Evolutionary conservation across 805 yeast species (phyloP).

Genomic region (Vanderwaltozyma yarrowii): DNA sequence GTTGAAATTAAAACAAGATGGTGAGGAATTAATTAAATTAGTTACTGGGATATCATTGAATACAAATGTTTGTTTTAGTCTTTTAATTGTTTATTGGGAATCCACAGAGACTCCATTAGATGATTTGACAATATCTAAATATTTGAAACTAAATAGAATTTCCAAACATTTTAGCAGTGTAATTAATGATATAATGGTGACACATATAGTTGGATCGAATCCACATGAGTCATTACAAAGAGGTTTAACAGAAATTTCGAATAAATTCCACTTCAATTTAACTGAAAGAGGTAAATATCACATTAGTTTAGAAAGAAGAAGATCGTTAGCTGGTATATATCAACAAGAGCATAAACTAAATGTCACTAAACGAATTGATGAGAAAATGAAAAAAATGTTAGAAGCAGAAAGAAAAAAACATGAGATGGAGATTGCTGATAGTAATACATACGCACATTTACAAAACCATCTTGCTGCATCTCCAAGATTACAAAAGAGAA

Average conservation of each 20-base stretch:
- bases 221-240: slow-evolving; percentile 25
- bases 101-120: slow-evolving; percentile 24
- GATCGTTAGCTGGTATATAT: slow-evolving; percentile 11
- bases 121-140: slow-evolving; percentile 9
- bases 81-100: slow-evolving; percentile 33
- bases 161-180: slow-evolving; percentile 23
- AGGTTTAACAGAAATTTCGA: slow-evolving; percentile 21
- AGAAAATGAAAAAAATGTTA: slow-evolving; percentile 19
- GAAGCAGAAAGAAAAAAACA: slow-evolving; percentile 15
- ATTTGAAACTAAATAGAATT: slow-evolving; percentile 22
- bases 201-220: slow-evolving; percentile 21
- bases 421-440: slow-evolving; percentile 8
- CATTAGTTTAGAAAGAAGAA: slow-evolving; percentile 8
- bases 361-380: slow-evolving; percentile 16
- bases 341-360: slow-evolving; percentile 3
- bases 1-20: slow-evolving; percentile 26
- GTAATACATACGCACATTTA: slow-evolving; percentile 23
- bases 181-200: slow-evolving; percentile 19
- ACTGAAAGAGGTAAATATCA: slow-evolving; percentile 30
- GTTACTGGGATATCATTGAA: slow-evolving; percentile 28
- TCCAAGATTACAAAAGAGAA: slow-evolving; percentile 19
- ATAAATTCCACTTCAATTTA: slow-evolving; percentile 16
- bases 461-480: slow-evolving; percentile 24
- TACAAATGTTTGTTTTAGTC: slow-evolving; percentile 27
- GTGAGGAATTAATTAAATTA: slow-evolving; percentile 28